Evolutionary conservation across 2,329 filamentous ascomycete genomes (phyloP).

Genomic region (Camillea tinctor): DNA sequence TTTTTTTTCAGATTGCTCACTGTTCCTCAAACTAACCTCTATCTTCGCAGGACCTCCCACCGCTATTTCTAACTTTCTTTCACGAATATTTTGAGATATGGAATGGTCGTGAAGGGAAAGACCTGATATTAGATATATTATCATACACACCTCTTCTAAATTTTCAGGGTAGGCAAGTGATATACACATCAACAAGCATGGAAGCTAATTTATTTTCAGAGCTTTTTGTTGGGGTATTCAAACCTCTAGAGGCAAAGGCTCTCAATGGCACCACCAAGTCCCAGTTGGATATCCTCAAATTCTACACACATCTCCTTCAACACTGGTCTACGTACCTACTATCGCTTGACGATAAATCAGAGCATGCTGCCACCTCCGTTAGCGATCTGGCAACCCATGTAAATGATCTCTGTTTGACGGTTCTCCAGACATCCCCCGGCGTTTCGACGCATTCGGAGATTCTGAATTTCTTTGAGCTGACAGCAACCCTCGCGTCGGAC

Average conservation of each 20-base stretch:
- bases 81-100: slow-evolving; percentile 55
- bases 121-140: slow-evolving; percentile 57
- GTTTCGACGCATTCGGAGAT: slow-evolving; percentile 53
- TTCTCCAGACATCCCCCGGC: slow-evolving; percentile 53
- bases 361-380: slow-evolving; percentile 38
- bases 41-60: slow-evolving; percentile 41
- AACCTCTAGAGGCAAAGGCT: slow-evolving; percentile 50
- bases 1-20: background rate
- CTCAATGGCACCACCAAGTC: slow-evolving; percentile 50
- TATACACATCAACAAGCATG: background rate
- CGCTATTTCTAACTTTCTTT: slow-evolving; percentile 50
- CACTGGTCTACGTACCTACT: slow-evolving; percentile 54
- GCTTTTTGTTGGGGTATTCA: slow-evolving; percentile 47
- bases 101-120: slow-evolving; percentile 57
- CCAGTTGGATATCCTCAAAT: slow-evolving; percentile 59
- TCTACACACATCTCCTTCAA: slow-evolving; percentile 67
- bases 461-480: slow-evolving; percentile 68
- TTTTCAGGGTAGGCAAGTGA: slow-evolving; percentile 50
- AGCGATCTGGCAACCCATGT: slow-evolving; percentile 46
- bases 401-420: slow-evolving; percentile 56
- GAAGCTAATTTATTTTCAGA: slow-evolving; percentile 42
- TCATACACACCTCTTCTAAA: slow-evolving; percentile 52
- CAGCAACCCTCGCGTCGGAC: slow-evolving; percentile 56
- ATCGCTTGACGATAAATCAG: slow-evolving; percentile 36
- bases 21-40: slow-evolving; percentile 16